Base-by-base conservation (phyloP, 2,329 filamentous ascomycete genomes). In the Phymatotrichopsis omnivora region DNA sequence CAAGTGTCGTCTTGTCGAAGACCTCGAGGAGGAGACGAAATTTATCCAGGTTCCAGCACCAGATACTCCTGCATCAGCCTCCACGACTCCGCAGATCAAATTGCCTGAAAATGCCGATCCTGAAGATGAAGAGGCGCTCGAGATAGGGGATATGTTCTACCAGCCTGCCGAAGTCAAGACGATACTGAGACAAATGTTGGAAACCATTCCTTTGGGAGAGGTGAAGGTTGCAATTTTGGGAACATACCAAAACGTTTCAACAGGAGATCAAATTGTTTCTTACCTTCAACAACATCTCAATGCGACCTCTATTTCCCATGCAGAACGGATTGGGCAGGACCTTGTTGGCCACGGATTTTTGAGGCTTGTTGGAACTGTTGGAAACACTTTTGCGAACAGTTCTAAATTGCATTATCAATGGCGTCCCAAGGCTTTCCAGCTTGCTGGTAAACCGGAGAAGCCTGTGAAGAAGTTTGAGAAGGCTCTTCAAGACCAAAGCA, bases 1-100 rank as follows among this genome's bases (percentile, higher is more conserved):
- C 71, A 98, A 96, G 67, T 98, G 91, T 63, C 81, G 93, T 38
- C 70, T 95, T 52, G 82, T 96, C 5, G 93, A 98, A 63, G 91
- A 98, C 62, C 68, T 96, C 50, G 91, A 98, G 63, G 91, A 98
- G 66, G 93, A 98, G 69, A 94, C 95, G 64, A 96, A 98, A 67
- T 74, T 98, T 44, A 91, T 87, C 29, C 56, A 59, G 28, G 49
- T 47, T 11, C 45, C 57, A 8, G 57, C 58, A 17, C 52, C 58
- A 2, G 75, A 80, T 58, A 69, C 64, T 25, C 86, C 82, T 63
- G 80, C 82, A 3, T 60, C 63, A 7, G 71, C 74, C 63, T 67
- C 71, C 44, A 64, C 65, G 7, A 55, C 57, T 8, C 83, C 84
- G 33, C 87, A 86, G 61, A 93, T 98, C 65, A 93, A 95, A 64